Base-by-base conservation (phyloP, 208 protist species). In the Trichomonas tenax region DNA sequence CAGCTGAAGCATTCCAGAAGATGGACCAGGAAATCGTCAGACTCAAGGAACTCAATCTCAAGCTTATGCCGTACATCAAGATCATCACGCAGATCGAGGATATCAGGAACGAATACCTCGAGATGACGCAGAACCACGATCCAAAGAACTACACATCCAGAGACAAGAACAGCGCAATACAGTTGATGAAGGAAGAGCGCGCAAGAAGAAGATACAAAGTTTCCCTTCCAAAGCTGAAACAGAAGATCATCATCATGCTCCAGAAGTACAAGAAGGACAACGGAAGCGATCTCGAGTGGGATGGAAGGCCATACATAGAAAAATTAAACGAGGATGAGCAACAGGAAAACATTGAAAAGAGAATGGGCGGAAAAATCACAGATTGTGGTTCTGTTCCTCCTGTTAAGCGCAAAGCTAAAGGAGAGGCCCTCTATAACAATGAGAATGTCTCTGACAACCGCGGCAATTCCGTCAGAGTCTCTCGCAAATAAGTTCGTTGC, bases 261-360 rank as follows among this genome's bases (percentile, higher is more conserved):
- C 8, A 34, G 3, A 26, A 93, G 14, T 93, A 38, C 44, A 93
- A 51, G 44, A 51, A 34, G 17, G 44, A 93, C 0, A 93, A 93
- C 31, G 86, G 86, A 0, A 51, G 8, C 14, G 86, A 93, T 51
- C 46, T 93, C n/a, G 86, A 93, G 46, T 93, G 86, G 86, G 86
- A 93, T 51, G 86, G 86, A 93, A 93, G 44, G 31, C 86, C 86
- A 48, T 93, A 93, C 44, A 93, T 93, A 0, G 86, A 93, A n/a
- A 48, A 93, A 51, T 26, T 93, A 15, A 48, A 41, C 21, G 26
- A 93, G 21, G 44, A 48, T 51, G 10, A 93, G 38, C 26, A 84
- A 15, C 81, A 84, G 34, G 58, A 72, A 26, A n/a, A 17, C 26
- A 72, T 72, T 26, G 58, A 72, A 26, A 72, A 72, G 58, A 72